Percentiles rank a stretch among this genome's conserved stretches.
Evolutionary conservation across 176 grass and related monocot genomes (phyloP).

Genomic region (Olyra latifolia): DNA sequence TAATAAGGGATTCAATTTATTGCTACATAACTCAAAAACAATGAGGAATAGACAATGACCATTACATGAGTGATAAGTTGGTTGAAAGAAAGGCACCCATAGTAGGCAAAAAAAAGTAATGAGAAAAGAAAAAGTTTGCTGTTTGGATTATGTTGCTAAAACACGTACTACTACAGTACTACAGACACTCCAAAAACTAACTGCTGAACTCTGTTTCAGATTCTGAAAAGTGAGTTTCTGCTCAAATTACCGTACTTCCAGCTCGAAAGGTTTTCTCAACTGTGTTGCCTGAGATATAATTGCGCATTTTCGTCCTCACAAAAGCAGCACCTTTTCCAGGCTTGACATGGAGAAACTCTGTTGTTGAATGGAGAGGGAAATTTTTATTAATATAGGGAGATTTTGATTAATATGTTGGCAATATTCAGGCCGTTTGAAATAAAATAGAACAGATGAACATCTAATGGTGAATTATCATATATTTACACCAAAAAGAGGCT

Average conservation of each 20-base stretch:
- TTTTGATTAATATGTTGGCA: background rate
- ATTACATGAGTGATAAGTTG: background rate
- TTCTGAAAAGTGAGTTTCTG: slow-evolving; percentile 26
- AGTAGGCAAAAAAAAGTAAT: background rate
- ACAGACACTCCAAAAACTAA: background rate
- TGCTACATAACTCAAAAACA: slow-evolving; percentile 4
- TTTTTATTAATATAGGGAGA: background rate
- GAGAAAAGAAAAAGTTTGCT: background rate
- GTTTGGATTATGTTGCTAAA: background rate
- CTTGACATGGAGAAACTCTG: slow-evolving; percentile 98
- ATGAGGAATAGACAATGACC: background rate
- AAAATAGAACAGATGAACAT: background rate
- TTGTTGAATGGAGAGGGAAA: slow-evolving; percentile 22
- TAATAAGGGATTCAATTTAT: background rate
- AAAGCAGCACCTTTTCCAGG: slow-evolving; percentile 98
- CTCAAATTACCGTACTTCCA: slow-evolving; percentile 85
- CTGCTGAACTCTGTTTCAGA: background rate
- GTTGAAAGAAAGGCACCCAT: slow-evolving; percentile 3
- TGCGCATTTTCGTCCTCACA: slow-evolving; percentile 89
- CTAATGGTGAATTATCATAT: background rate
- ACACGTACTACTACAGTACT: background rate
- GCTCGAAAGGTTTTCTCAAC: slow-evolving; percentile 99
- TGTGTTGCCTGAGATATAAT: slow-evolving; percentile 89
- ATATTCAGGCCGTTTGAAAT: background rate
- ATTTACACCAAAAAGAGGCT: background rate